These are phyloP conservation scores for Blastomyces gilchristii DNA, from an alignment of 2,329 filamentous ascomycete species.

Conservation along the genomic window DNA sequence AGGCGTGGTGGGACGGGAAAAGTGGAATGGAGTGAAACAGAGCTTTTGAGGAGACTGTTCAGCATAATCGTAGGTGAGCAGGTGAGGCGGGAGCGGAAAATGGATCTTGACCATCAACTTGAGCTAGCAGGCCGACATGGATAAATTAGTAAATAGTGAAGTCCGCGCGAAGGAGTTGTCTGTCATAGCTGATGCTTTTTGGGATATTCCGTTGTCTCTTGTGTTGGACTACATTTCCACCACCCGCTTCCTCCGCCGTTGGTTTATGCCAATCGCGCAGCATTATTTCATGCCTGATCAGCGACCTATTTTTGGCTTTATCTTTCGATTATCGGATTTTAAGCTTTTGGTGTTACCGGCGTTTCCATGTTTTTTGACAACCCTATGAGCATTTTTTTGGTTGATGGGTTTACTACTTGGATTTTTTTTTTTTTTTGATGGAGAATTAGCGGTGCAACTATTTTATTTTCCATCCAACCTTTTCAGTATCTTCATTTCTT, in stretches of 20 bases:
- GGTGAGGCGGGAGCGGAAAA: slow-evolving; percentile 32
- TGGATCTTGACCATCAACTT: slow-evolving; percentile 1
- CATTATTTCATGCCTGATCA: neutral
- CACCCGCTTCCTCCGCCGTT: neutral
- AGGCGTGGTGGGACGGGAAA: slow-evolving; percentile 29
- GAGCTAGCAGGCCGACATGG: neutral
- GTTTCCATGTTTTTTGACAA: neutral
- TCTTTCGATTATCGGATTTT: neutral
- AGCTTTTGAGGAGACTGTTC: slow-evolving; percentile 35
- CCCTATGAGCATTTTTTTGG: neutral
- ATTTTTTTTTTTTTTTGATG: too few relatives aligned
- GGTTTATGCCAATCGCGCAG: neutral
- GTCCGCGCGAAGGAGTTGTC: neutral
- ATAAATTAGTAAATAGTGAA: neutral
- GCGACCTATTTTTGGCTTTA: neutral
- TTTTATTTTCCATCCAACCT: neutral
- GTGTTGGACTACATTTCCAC: neutral
- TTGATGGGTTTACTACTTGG: neutral
- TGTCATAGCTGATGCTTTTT: neutral
- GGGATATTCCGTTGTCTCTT: neutral
- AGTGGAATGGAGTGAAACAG: slow-evolving; percentile 36
- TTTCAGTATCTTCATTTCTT: neutral
- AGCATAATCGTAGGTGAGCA: slow-evolving; percentile 40
- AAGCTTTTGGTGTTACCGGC: neutral
- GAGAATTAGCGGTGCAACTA: neutral